Conservation (phyloP, 2,329 filamentous ascomycete species). For the Aspergillus quadricinctus region DNA sequence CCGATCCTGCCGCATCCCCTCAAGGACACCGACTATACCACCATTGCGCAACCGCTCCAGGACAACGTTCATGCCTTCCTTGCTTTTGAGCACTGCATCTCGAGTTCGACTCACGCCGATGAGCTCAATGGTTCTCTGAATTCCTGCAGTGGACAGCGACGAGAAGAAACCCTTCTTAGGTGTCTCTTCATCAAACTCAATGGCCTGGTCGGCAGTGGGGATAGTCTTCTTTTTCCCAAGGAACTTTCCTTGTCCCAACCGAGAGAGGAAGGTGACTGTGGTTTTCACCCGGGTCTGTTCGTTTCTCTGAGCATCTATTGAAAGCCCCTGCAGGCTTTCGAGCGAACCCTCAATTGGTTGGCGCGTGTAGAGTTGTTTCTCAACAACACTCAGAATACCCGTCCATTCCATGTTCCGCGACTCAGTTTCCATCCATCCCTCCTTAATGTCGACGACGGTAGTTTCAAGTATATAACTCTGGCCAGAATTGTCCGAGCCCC, state of each 20-base stretch:
- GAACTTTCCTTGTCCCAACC: constrained; percentile 55
- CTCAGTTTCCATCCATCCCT: constrained; percentile 64
- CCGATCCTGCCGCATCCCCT: constrained; percentile 63
- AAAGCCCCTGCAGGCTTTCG: constrained; percentile 24
- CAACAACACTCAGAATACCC: constrained; percentile 59
- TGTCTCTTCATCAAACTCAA: constrained; percentile 47
- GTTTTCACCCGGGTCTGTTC: constrained; percentile 56
- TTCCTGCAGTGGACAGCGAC: constrained; percentile 55
- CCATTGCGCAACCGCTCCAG: constrained; percentile 60
- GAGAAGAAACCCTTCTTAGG: constrained; percentile 55
- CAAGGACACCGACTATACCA: constrained; percentile 64
- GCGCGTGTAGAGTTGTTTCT: constrained; percentile 55
- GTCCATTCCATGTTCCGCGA: constrained; percentile 63
- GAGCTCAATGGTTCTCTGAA: constrained; percentile 61
- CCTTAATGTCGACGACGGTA: constrained; percentile 56
- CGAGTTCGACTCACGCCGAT: constrained; percentile 59
- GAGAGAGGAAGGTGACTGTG: constrained; percentile 58
- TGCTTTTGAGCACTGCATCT: constrained; percentile 58
- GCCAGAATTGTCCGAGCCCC: constrained; percentile 54
- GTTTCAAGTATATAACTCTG: constrained; percentile 62
- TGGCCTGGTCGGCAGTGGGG: constrained; percentile 31
- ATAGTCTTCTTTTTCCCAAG: constrained; percentile 40
- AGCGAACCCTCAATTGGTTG: constrained; percentile 27
- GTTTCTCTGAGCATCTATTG: constrained; percentile 34
- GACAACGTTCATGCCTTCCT: constrained; percentile 64